These are phyloP conservation scores for Boletus insuetus DNA, from an alignment of 768 basidiomycete species.

Conservation along the genomic window DNA sequence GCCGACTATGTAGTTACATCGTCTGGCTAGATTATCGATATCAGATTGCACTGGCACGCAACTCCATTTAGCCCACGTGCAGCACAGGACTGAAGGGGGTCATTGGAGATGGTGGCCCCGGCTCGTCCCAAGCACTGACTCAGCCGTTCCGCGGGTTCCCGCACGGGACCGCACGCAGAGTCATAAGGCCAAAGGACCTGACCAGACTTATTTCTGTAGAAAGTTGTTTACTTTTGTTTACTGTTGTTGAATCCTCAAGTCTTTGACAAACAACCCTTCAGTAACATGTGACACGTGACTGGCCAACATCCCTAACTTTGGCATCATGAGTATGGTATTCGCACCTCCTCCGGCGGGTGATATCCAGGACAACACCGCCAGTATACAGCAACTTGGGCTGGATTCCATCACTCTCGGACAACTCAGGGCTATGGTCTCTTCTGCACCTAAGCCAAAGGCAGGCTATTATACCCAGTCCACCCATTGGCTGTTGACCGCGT, in stretches of 20 bases:
- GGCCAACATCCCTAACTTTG: background rate
- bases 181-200: too few species aligned
- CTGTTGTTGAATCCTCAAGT: constrained; percentile 26
- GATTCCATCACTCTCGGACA: constrained; percentile 83
- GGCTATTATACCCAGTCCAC: constrained; percentile 18
- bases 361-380: constrained; percentile 30
- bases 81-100: too few species aligned
- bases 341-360: constrained; percentile 28
- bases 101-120: too few species aligned
- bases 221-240: constrained; percentile 19
- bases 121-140: background rate
- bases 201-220: background rate
- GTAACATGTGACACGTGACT: background rate
- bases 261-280: constrained; percentile 22
- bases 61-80: too few species aligned
- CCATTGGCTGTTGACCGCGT: constrained; percentile 18
- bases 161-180: background rate
- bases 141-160: background rate
- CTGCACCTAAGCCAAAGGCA: constrained; percentile 76
- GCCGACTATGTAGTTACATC: constrained; percentile 2
- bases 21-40: constrained; percentile 13
- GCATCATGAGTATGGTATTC: constrained; percentile 35
- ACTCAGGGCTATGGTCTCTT: constrained; percentile 67
- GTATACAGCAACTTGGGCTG: constrained; percentile 42
- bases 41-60: background rate